A percentile compares a stretch with the other conserved stretches of the same genome.
Evolutionary conservation across 2,329 filamentous ascomycete species (phyloP).

Genomic region (Cytospora chrysosperma): DNA sequence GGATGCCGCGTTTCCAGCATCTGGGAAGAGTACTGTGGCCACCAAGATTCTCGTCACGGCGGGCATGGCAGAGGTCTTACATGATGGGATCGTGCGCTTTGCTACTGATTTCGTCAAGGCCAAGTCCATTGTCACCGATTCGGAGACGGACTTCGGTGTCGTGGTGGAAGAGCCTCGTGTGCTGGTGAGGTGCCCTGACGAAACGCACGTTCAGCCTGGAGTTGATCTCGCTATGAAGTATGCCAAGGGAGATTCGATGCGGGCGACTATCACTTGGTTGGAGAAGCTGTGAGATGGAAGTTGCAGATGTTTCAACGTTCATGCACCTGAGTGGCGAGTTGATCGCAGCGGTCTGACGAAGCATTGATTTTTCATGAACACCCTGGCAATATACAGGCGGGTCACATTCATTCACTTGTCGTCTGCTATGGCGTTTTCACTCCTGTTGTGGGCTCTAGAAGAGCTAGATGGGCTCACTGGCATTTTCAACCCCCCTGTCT

Average conservation of each 20-base stretch:
- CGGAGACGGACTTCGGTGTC: neutral
- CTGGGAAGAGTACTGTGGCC: slow-evolving; percentile 7
- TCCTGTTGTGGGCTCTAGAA: too few relatives aligned
- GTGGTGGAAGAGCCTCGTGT: slow-evolving; percentile 16
- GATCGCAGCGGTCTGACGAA: too few relatives aligned
- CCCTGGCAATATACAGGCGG: too few relatives aligned
- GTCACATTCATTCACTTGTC: neutral
- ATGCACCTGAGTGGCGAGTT: too few relatives aligned
- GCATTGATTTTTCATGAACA: too few relatives aligned
- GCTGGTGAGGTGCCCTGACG: slow-evolving; percentile 24
- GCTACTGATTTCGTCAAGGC: slow-evolving; percentile 7
- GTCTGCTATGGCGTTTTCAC: neutral
- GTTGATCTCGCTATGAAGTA: slow-evolving; percentile 23
- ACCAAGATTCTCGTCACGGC: slow-evolving; percentile 23
- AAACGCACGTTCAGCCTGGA: slow-evolving; percentile 25
- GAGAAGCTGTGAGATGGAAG: neutral
- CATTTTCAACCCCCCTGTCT: too few relatives aligned
- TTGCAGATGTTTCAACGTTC: too few relatives aligned
- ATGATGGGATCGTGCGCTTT: slow-evolving; percentile 24
- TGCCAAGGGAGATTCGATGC: slow-evolving; percentile 19
- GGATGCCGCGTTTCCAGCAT: slow-evolving; percentile 15
- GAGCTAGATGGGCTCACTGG: too few relatives aligned
- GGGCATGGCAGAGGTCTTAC: slow-evolving; percentile 25
- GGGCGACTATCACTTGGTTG: slow-evolving; percentile 21
- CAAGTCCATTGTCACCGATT: slow-evolving; percentile 1